Percentiles rank a stretch among this genome's conserved stretches.
Evolutionary conservation across 495 filamentous ascomycete genomes (phyloP).

Genomic region (Aspergillus olivimuriae): DNA sequence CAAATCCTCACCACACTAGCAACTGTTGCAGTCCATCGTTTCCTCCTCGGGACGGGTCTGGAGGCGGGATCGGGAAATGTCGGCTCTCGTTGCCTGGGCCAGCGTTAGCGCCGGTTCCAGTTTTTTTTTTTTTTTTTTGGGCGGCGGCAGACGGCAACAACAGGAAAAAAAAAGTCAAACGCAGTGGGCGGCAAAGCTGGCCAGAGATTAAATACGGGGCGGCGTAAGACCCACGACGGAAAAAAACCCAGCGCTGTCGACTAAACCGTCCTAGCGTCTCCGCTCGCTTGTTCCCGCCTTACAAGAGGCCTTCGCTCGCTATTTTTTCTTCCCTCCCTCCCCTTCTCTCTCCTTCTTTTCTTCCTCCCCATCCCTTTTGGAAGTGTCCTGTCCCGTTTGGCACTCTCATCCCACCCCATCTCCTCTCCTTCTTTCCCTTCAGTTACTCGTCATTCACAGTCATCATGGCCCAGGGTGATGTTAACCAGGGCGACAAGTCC

Average conservation of each 20-base stretch:
- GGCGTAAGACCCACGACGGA: not conserved
- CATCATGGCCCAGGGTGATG: constrained; percentile 46
- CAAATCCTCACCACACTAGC: too few relatives aligned
- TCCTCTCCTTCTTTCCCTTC: constrained; percentile 37
- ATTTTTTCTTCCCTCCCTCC: constrained; percentile 33
- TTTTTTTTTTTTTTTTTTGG: constrained; percentile 14
- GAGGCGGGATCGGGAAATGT: constrained; percentile 40
- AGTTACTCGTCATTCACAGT: constrained; percentile 35
- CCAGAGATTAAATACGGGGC: too few relatives aligned
- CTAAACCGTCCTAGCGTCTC: constrained; percentile 26
- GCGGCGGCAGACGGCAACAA: constrained; percentile 6
- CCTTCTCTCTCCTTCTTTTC: constrained; percentile 26
- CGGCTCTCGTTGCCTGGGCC: constrained; percentile 28
- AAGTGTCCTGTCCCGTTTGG: constrained; percentile 34
- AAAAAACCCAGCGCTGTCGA: constrained; percentile 9
- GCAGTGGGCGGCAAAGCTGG: too few relatives aligned
- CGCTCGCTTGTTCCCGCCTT: constrained; percentile 37
- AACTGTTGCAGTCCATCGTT: too few relatives aligned
- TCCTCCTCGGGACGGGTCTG: constrained; percentile 12
- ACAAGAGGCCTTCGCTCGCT: constrained; percentile 35
- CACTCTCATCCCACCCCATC: constrained; percentile 29
- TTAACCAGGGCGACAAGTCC: constrained; percentile 60
- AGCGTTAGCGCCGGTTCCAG: constrained; percentile 22
- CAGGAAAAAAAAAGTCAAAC: constrained; percentile 4
- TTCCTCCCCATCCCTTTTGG: constrained; percentile 27